These are phyloP conservation scores for Nitzschia putrida DNA, from an alignment of 108 stramenopile genomes.

Conservation along the genomic window DNA sequence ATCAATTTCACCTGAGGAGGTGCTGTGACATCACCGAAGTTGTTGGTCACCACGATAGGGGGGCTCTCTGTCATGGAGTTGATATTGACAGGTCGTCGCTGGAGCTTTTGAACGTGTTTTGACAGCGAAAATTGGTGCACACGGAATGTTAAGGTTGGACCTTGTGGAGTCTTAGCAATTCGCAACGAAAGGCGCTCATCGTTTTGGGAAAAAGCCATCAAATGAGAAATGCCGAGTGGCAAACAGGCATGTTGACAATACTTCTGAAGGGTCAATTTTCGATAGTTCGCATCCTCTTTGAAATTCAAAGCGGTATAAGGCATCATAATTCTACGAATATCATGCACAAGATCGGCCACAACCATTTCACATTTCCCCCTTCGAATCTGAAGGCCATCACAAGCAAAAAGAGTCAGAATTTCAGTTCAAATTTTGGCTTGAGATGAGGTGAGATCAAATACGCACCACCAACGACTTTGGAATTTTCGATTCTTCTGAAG, in stretches of 20 bases:
- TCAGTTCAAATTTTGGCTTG: not conserved
- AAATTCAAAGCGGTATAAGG: constrained; percentile 96
- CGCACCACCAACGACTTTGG: constrained; percentile 72
- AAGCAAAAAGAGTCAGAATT: not conserved
- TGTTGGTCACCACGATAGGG: constrained; percentile 97
- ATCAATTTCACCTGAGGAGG: constrained; percentile 93
- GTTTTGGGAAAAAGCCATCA: constrained; percentile 91
- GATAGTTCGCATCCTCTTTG: constrained; percentile 83
- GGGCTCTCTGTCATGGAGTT: constrained; percentile 64
- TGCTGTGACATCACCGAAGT: constrained; percentile 91
- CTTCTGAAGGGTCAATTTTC: constrained; percentile 66
- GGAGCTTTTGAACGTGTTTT: constrained; percentile 83
- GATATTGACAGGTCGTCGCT: constrained; percentile 84
- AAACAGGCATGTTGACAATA: constrained; percentile 81
- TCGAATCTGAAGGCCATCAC: constrained; percentile 49
- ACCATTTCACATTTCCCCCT: constrained; percentile 78
- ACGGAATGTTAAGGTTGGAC: constrained; percentile 95
- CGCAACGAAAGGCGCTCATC: constrained; percentile 72
- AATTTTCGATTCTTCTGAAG: constrained; percentile 60
- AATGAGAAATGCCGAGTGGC: constrained; percentile 92
- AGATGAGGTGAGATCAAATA: constrained; percentile 1
- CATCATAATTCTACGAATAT: constrained; percentile 91
- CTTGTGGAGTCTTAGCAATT: constrained; percentile 88
- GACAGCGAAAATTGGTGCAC: constrained; percentile 83
- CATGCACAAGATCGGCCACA: constrained; percentile 83